Base-by-base conservation (phyloP, 225 moss, liverwort and hornwort species). In the Anthoceros angustus region DNA sequence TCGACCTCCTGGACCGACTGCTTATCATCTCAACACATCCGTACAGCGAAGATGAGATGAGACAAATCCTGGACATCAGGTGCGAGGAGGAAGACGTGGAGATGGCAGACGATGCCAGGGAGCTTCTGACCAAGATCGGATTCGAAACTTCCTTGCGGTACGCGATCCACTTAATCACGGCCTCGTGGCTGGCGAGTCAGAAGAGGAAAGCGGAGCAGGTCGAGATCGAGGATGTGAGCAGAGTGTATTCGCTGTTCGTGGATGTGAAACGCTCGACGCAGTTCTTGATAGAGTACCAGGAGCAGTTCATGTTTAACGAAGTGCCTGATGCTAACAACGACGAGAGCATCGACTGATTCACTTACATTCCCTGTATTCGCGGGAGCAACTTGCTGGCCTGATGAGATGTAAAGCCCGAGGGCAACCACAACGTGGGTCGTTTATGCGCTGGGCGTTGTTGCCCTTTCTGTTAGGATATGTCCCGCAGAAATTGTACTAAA, bases 21-120 rank as follows among this genome's bases (percentile, higher is more conserved):
- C 46, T 48, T 12, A 48, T 48, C 46, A 48, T 48, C 2, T 48
- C 72, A 0, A 81, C 77, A 6, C 72, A 71, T 42, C 74, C 77
- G 14, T 72, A 74, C 40, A 50, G 75, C 5, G 75, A 79, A 50
- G 79, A 79, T 43, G 79, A 79, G 60, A 79, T 79, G 49, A 68
- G 76, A 62, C 68, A 72, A 46, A 79, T 73, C 11, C 68, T 76
- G 46, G 68, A 72, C 45, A 79, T 76, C 67, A 70, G 79, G 6
- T 75, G 72, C 40, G 76, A 79, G 41, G 76, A 79, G 65, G 79
- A 79, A 50, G 79, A 79, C 20, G 79, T 79, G 25, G 79, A 79
- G 61, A 79, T 76, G 79, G 55, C 73, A 42, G 76, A 76, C 0
- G 76, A 76, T 62, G 79, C 75, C 16, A 76, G 25, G 63, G 79